phyloP scores from a whole-genome alignment of 192 early-diverging fungal genomes.

The Diversispora epigaea region DNA sequence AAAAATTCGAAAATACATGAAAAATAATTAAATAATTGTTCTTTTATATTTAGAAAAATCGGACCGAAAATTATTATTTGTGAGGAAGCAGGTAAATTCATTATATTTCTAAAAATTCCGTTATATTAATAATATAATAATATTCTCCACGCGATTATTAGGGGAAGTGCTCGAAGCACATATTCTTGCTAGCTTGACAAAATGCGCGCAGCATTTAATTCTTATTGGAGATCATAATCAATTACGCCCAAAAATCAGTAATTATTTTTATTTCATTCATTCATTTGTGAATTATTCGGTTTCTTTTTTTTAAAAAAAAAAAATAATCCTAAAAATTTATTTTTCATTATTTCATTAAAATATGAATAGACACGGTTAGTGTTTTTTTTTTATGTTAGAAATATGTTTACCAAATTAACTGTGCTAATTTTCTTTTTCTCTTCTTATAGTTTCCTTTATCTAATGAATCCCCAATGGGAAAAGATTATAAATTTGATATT shows the following conservation, averaged over 20 bases:
- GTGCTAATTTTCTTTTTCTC: not conserved
- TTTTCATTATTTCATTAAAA: not conserved
- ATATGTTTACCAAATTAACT: not conserved
- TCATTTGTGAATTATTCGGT: not conserved
- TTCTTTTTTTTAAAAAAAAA: not conserved
- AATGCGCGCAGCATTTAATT: constrained; percentile 54
- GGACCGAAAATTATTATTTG: constrained; percentile 54
- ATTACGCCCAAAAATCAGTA: not conserved
- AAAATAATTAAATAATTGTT: not conserved
- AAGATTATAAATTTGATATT: constrained; percentile 44
- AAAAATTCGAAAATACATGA: not conserved
- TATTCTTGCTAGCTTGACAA: constrained; percentile 47
- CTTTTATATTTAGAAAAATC: constrained; percentile 23
- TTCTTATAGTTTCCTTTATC: constrained; percentile 19
- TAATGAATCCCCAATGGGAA: constrained; percentile 38
- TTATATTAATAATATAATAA: no score
- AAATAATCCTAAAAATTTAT: not conserved
- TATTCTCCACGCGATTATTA: no score
- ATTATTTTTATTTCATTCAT: not conserved
- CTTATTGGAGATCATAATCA: constrained; percentile 53
- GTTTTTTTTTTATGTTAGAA: not conserved
- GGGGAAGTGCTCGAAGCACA: constrained; percentile 58
- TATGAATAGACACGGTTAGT: not conserved
- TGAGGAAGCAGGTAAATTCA: constrained; percentile 50
- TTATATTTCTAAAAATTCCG: no score